A percentile compares a stretch with the other conserved stretches of the same genome.
These are phyloP conservation scores for Curvularia verruculosa DNA, from an alignment of 2,329 filamentous ascomycete genomes.

Conservation along the genomic window DNA sequence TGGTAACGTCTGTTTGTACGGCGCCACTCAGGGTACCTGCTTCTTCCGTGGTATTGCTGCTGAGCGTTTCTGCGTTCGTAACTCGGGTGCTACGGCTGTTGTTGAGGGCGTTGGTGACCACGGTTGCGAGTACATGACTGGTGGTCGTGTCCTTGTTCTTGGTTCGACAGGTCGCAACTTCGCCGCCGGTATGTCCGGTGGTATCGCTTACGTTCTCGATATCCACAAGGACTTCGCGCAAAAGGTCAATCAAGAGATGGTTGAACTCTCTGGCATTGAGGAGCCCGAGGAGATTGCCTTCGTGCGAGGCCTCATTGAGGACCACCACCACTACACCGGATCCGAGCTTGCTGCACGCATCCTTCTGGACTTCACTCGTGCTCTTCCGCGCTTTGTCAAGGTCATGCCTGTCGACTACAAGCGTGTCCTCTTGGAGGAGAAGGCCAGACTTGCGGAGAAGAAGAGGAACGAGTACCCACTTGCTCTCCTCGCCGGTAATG, in stretches of 20 bases:
- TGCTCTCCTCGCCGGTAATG: slow-evolving; percentile 73
- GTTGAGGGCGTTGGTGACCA: slow-evolving; percentile 97
- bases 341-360: slow-evolving; percentile 93
- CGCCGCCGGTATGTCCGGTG: slow-evolving; percentile 96
- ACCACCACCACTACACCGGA: slow-evolving; percentile 97
- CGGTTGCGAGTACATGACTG: slow-evolving; percentile 98
- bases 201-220: slow-evolving; percentile 94
- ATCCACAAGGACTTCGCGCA: slow-evolving; percentile 86
- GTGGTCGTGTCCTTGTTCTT: slow-evolving; percentile 85
- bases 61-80: slow-evolving; percentile 94
- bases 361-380: slow-evolving; percentile 92
- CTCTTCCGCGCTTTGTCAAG: slow-evolving; percentile 89
- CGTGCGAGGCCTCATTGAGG: slow-evolving; percentile 88
- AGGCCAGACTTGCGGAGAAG: slow-evolving; percentile 80
- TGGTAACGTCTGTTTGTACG: slow-evolving; percentile 94
- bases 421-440: slow-evolving; percentile 85
- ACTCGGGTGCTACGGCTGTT: slow-evolving; percentile 94
- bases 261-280: slow-evolving; percentile 82
- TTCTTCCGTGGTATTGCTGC: slow-evolving; percentile 98
- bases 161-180: slow-evolving; percentile 95
- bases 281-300: slow-evolving; percentile 89
- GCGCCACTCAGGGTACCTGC: slow-evolving; percentile 86
- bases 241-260: slow-evolving; percentile 98
- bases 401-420: slow-evolving; percentile 96
- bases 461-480: slow-evolving; percentile 85